Percentiles rank a stretch among this genome's conserved stretches.
These are phyloP conservation scores for Rutstroemia sp. DNA, from an alignment of 2,329 filamentous ascomycete species.

Conservation along the genomic window DNA sequence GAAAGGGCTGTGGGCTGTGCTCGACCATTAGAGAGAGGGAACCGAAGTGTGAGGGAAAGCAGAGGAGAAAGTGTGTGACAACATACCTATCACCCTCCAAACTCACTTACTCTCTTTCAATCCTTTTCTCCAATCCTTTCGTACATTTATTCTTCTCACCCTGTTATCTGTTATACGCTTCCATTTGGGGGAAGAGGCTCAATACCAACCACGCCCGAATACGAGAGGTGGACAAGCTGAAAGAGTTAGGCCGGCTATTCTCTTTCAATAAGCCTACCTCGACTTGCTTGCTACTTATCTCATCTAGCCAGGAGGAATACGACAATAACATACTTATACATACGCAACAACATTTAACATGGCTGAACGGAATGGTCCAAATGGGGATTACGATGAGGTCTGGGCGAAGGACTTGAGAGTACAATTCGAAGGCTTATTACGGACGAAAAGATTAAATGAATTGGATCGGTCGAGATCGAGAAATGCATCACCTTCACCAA, in stretches of 20 bases:
- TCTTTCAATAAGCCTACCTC: not conserved
- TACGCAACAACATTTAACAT: slow-evolving; percentile 12
- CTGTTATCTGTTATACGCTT: too few relatives aligned
- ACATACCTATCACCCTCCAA: too few relatives aligned
- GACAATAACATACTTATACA: not conserved
- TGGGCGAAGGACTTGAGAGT: slow-evolving; percentile 73
- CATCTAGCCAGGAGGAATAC: not conserved
- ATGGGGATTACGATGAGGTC: slow-evolving; percentile 49
- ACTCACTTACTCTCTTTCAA: too few relatives aligned
- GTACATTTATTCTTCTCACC: too few relatives aligned
- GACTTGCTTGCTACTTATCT: not conserved
- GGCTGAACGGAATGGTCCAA: slow-evolving; percentile 21
- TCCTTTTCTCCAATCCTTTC: too few relatives aligned
- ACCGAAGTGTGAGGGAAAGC: not conserved
- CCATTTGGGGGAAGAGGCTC: too few relatives aligned
- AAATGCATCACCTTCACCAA: slow-evolving; percentile 48
- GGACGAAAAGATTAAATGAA: slow-evolving; percentile 80
- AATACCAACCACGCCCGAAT: too few relatives aligned
- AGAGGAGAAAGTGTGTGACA: not conserved
- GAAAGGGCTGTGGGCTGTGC: slow-evolving; percentile 7
- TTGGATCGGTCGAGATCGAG: slow-evolving; percentile 57
- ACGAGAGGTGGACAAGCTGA: not conserved
- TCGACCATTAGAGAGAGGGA: not conserved
- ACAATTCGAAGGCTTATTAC: slow-evolving; percentile 80
- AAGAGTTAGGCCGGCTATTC: not conserved